Evolutionary conservation across 257 asterid genomes (phyloP).

Genomic region (Paraleonurus japonicus): DNA sequence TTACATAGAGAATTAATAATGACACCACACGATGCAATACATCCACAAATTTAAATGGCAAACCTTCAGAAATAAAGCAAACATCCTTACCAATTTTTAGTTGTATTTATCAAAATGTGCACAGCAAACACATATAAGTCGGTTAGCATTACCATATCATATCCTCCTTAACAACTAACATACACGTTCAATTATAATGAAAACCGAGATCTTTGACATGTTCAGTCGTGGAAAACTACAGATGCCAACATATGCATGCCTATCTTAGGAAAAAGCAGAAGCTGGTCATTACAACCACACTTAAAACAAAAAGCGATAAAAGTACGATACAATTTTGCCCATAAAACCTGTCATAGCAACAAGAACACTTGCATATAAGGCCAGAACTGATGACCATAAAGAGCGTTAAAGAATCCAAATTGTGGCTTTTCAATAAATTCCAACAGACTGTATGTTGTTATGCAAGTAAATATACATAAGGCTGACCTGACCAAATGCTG

Average conservation of each 20-base stretch:
- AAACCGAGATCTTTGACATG: neutral
- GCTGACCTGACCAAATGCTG: slow-evolving; percentile 91
- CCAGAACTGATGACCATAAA: slow-evolving; percentile 18
- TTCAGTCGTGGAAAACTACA: neutral
- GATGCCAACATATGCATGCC: neutral
- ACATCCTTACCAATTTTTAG: neutral
- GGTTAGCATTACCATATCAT: neutral
- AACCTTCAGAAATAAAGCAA: slow-evolving; percentile 13
- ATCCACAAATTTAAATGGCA: slow-evolving; percentile 11
- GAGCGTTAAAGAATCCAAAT: neutral
- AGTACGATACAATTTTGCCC: neutral
- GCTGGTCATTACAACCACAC: neutral
- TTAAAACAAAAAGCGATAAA: neutral
- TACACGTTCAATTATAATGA: neutral
- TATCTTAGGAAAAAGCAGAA: neutral
- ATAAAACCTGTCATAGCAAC: neutral
- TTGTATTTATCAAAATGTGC: neutral
- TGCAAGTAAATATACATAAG: slow-evolving; percentile 19
- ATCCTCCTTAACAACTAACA: neutral
- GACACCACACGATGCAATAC: slow-evolving; percentile 11
- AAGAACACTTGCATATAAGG: neutral
- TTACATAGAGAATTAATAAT: slow-evolving; percentile 10
- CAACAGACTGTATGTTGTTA: slow-evolving; percentile 17
- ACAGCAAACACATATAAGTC: neutral
- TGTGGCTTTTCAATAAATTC: slow-evolving; percentile 1